Conservation (phyloP, 2,329 filamentous ascomycete genomes). For the Alternaria sp. region DNA sequence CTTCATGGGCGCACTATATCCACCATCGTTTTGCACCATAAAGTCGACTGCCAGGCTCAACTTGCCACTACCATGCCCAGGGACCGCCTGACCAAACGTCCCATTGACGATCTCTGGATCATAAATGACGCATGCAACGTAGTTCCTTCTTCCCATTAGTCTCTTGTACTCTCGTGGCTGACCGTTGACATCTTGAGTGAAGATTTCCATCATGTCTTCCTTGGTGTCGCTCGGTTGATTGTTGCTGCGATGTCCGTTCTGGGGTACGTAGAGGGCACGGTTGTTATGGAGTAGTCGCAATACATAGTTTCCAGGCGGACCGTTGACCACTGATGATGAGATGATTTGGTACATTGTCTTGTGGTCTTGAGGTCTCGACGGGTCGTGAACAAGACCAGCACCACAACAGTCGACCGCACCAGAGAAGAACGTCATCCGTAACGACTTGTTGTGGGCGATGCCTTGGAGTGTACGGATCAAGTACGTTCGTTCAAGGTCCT, state of each 20-base stretch:
- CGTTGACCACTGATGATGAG: slow-evolving; percentile 89
- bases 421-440: slow-evolving; percentile 96
- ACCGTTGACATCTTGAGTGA: slow-evolving; percentile 92
- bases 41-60: slow-evolving; percentile 94
- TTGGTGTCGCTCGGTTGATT: slow-evolving; percentile 89
- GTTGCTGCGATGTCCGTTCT: slow-evolving; percentile 78
- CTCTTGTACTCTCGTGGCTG: slow-evolving; percentile 83
- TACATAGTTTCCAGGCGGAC: slow-evolving; percentile 84
- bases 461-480: slow-evolving; percentile 94
- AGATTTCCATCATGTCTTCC: slow-evolving; percentile 99
- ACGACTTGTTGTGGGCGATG: slow-evolving; percentile 92
- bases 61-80: slow-evolving; percentile 55
- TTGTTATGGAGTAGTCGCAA: slow-evolving; percentile 96
- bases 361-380: slow-evolving; percentile 87
- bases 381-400: slow-evolving; percentile 93
- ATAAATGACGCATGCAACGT: slow-evolving; percentile 91
- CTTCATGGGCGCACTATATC: slow-evolving; percentile 84
- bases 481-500: slow-evolving; percentile 95
- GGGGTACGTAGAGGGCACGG: slow-evolving; percentile 88
- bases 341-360: slow-evolving; percentile 99
- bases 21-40: slow-evolving; percentile 91
- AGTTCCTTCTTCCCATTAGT: slow-evolving; percentile 92
- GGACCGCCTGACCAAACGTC: slow-evolving; percentile 51
- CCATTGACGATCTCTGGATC: slow-evolving; percentile 80
- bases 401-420: slow-evolving; percentile 92